Evolutionary conservation across 2,329 filamentous ascomycete species (phyloP).

Genomic region (Colletotrichum sp.): DNA sequence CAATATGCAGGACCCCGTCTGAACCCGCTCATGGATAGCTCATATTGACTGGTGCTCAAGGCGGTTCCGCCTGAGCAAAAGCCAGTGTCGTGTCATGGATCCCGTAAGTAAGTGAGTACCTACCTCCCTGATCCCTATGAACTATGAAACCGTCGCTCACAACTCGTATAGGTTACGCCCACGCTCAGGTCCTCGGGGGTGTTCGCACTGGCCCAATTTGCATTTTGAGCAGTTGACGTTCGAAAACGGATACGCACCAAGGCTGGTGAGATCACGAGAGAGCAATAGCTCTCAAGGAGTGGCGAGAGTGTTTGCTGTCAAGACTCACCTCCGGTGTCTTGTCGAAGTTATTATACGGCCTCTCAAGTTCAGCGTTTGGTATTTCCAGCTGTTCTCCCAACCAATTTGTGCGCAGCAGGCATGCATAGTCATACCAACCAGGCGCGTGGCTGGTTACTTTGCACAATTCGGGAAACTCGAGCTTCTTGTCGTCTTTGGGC

Average conservation of each 20-base stretch:
- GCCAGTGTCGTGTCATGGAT: no score
- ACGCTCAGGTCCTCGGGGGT: no score
- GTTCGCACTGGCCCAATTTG: no score
- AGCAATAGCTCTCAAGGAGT: background rate
- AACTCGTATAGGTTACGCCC: no score
- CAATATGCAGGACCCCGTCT: no score
- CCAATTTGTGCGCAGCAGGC: background rate
- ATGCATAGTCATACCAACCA: background rate
- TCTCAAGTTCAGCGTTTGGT: background rate
- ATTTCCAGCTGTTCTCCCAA: background rate
- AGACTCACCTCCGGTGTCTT: background rate
- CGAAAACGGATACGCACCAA: background rate
- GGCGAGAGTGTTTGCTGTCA: background rate
- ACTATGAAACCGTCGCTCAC: no score
- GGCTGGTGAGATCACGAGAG: background rate
- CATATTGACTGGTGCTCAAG: no score
- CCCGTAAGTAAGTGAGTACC: no score
- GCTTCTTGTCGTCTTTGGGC: background rate
- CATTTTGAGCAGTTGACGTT: background rate
- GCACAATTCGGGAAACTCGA: background rate
- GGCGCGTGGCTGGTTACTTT: background rate
- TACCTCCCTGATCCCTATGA: no score
- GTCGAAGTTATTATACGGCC: background rate
- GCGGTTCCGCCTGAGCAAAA: no score
- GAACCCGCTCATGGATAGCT: no score